Base-by-base conservation (phyloP, 306 rosid species). In the Cucurbita maxima region DNA sequence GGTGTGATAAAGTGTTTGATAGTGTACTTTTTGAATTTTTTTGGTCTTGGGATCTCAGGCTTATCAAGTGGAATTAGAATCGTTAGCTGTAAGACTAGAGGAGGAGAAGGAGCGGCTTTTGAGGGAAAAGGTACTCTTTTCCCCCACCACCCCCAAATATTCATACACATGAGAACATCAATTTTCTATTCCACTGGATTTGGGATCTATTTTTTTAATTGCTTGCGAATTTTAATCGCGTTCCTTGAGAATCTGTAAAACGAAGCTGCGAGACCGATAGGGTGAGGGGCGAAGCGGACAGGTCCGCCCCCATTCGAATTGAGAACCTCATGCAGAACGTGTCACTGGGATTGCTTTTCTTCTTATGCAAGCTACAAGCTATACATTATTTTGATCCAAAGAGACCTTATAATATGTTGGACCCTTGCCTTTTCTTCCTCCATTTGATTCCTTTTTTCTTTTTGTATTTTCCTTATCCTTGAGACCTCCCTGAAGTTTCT, bases 11-110 rank as follows among this genome's bases (percentile, higher is more conserved):
- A 18, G 52, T 57, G 22, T 43, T 41, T 34, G 43, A 45, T 43
- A 13, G 37, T 53, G 30, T 22, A n/a, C 34, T 15, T 30, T 43
- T 34, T 40, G 9, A 30, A 30, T 5, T 13, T 54, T 18, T 18
- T 4, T 22, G 71, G 36, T 41, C 72, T 56, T 73, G 34, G 41
- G 48, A 72, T 37, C 53, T 63, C 75, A 90, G 98, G 99, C 99
- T 41, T 89, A 94, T 72, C 96, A 94, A 81, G 89, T 80, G 30
- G 99, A 94, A 76, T 81, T 94, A 81, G 99, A 94, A 81, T 73
- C 95, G 0, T 77, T 94, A 80, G 90, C 88, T 2, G 87, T 88
- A 76, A 87, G 75, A 43, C 84, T 94, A 50, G 92, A 89, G 87
- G 96, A 89, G 79, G 97, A 94, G 82, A 85, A 89, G 62, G 91